Evolutionary conservation across 805 yeast genomes (phyloP), one percentile per base, ranked within the genome.

Genomic region (Candida coleopterorum): DNA sequence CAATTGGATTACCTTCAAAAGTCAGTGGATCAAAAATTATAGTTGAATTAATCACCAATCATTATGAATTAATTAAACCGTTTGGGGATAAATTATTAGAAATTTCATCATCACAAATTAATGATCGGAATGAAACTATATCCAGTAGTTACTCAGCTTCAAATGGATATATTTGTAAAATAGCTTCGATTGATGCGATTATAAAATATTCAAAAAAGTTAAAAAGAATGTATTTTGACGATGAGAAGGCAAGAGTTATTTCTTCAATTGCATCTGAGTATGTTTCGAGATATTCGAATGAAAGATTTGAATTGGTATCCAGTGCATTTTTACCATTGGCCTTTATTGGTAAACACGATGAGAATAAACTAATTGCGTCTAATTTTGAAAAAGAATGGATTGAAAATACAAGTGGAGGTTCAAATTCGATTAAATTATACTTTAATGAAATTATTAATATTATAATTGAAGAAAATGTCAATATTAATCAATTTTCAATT

Each of bases 1-100:
- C 94, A 0, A 85, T 89, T 15, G 97, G 97, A 0, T 64, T 93
- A 10, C 97, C 97, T 0, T 86, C 97, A 0, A 87, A 90, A 50
- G 87, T 85, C 0, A 86, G 89, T 17, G 88, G 90, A 0, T 76
- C 95, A 4, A 73, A 79, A 43, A 80, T 88, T 0, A 55, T 89
- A 9, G 85, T 81, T 6, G 70, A 76, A 14, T 55, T 87, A 32
- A 74, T 84, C 0, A 62, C 77, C 9, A 73, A 81, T 42, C 79
- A 82, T 47, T 55, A 61, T 14, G 61, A 62, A 25, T 44, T 72
- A 12, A 48, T 60, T 2, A 60, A 64, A 39, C 64, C 77, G 0
- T 74, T 74, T 49, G 82, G 85, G 9, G 86, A 81, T 38, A 58
- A 64, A n/a, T 57, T 90, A 6, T 58, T 90, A 38, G 71, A 71